These are phyloP conservation scores for Gastrodia elata DNA, from an alignment of 106 monocot genomes.

Conservation along the genomic window DNA sequence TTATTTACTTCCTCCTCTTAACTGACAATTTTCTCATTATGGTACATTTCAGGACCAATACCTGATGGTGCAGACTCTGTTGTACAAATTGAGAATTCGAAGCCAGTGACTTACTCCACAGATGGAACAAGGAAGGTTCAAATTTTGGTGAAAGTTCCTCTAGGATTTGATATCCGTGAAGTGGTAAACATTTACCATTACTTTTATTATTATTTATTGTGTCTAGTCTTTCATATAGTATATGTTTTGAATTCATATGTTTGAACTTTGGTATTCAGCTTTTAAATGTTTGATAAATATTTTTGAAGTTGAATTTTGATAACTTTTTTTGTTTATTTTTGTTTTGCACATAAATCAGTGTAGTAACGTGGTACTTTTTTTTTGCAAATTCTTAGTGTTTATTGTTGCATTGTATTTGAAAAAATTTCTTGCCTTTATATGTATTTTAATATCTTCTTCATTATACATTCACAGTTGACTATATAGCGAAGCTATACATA, in stretches of 20 bases:
- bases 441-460: no score
- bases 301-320: neutral
- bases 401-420: conserved; percentile 1
- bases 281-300: neutral
- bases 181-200: conserved; percentile 43
- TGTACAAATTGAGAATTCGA: conserved; percentile 88
- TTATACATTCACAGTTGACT: no score
- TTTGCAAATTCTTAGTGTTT: neutral
- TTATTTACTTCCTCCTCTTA: neutral
- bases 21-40: neutral
- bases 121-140: conserved; percentile 45
- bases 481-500: no score
- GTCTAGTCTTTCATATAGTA: neutral
- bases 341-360: neutral
- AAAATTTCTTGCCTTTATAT: neutral
- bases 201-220: neutral
- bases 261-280: neutral
- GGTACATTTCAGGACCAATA: conserved; percentile 52
- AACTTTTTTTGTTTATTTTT: neutral
- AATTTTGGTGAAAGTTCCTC: conserved; percentile 45
- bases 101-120: conserved; percentile 24
- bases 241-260: neutral
- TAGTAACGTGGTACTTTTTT: neutral
- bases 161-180: conserved; percentile 66
- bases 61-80: conserved; percentile 93